Percentiles rank a stretch among this genome's conserved stretches.
phyloP scores from a whole-genome alignment of 345 rosid species.

The Carallia pectinifolia region DNA sequence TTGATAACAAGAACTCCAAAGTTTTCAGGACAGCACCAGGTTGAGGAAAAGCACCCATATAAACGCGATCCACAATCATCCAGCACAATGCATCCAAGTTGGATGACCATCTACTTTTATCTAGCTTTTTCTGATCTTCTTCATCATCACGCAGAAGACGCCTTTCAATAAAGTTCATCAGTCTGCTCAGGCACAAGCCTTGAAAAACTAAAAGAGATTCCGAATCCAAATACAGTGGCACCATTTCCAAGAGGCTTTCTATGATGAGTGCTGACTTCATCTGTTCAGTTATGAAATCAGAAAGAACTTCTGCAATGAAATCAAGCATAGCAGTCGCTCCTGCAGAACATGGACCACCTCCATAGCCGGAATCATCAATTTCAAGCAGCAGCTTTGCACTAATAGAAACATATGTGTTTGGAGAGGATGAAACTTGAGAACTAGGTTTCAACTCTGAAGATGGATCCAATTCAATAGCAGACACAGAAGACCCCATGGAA shows the following conservation, averaged over 20 bases:
- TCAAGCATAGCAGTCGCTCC: constrained; percentile 95
- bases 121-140: constrained; percentile 90
- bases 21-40: constrained; percentile 74
- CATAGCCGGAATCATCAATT: constrained; percentile 91
- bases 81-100: constrained; percentile 93
- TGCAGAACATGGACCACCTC: constrained; percentile 99
- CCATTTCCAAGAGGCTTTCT: constrained; percentile 85
- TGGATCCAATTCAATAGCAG: constrained; percentile 65
- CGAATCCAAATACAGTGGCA: constrained; percentile 84
- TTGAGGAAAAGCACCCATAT: constrained; percentile 96
- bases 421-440: constrained; percentile 55
- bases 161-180: constrained; percentile 97
- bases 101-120: constrained; percentile 86
- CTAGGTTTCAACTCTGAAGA: constrained; percentile 62
- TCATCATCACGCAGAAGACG: constrained; percentile 97
- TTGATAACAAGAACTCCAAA: constrained; percentile 88
- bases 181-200: constrained; percentile 87
- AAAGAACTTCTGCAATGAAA: constrained; percentile 95
- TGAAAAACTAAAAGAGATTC: constrained; percentile 87
- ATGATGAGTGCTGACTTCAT: constrained; percentile 73
- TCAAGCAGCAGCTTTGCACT: constrained; percentile 73
- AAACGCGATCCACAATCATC: constrained; percentile 95
- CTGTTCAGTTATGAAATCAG: constrained; percentile 90
- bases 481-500: constrained; percentile 63
- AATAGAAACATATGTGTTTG: constrained; percentile 53